Percentiles rank a stretch among this genome's conserved stretches.
These are phyloP conservation scores for Tuber calosporum DNA, from an alignment of 495 filamentous ascomycete species.

Conservation along the genomic window DNA sequence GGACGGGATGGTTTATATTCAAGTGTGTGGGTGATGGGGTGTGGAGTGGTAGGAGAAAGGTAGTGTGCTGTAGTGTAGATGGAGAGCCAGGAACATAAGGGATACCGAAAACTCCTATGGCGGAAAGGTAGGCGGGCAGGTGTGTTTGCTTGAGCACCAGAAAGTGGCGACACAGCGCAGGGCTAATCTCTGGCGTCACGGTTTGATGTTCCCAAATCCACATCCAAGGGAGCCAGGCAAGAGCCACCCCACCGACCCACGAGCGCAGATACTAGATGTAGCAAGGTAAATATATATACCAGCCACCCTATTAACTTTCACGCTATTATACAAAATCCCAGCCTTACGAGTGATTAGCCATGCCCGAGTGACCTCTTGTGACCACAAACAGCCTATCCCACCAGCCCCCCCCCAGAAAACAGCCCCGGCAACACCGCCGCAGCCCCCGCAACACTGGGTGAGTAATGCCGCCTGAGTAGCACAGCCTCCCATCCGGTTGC, in stretches of 20 bases:
- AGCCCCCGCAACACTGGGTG: slow-evolving; percentile 74
- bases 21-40: background rate
- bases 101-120: background rate
- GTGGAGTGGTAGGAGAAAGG: background rate
- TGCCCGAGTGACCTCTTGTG: background rate
- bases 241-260: background rate
- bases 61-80: background rate
- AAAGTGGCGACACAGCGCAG: background rate
- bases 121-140: background rate
- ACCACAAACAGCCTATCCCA: background rate
- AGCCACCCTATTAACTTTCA: background rate
- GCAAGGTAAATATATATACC: background rate
- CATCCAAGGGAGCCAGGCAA: background rate
- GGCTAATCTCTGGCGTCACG: background rate
- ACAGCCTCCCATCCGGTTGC: slow-evolving; percentile 91
- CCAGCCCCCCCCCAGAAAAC: slow-evolving; percentile 18
- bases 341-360: background rate
- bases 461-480: slow-evolving; percentile 74
- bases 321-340: background rate
- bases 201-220: background rate
- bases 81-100: background rate
- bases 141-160: background rate
- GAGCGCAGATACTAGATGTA: background rate
- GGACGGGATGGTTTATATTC: background rate
- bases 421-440: slow-evolving; percentile 63